Evolutionary conservation across 352 stramenopile species (phyloP).

Genomic region (Thalassiosira oceanica): DNA sequence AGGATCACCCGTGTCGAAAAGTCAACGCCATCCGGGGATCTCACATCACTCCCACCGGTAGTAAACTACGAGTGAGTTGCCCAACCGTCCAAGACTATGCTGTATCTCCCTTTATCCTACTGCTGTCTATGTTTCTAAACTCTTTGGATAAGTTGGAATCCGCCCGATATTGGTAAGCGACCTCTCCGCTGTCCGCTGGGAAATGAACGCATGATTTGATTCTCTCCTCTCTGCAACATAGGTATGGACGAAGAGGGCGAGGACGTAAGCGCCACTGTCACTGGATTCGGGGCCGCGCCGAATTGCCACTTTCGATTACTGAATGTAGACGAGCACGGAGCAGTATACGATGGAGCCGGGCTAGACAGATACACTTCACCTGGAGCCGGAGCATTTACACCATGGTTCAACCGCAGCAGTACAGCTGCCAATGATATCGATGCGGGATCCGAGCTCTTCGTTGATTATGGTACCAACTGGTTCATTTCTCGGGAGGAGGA

Average conservation of each 20-base stretch:
- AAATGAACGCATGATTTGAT: too few species aligned
- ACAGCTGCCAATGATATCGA: conserved; percentile 51
- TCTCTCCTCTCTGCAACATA: too few species aligned
- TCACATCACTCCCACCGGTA: too few species aligned
- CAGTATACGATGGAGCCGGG: conserved; percentile 30
- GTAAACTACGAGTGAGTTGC: too few species aligned
- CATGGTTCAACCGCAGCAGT: conserved; percentile 47
- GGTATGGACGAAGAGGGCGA: conserved; percentile 40
- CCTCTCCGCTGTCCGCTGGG: too few species aligned
- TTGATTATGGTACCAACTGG: conserved; percentile 57
- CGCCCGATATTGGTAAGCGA: conserved; percentile 39
- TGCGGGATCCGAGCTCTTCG: conserved; percentile 59
- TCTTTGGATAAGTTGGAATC: too few species aligned
- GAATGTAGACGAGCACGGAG: conserved; percentile 41
- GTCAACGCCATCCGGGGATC: too few species aligned
- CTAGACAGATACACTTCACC: conserved; percentile 43
- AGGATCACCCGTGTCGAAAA: conserved; percentile 25
- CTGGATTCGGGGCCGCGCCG: conserved; percentile 30
- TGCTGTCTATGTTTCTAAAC: too few species aligned
- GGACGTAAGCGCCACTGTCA: conserved; percentile 37
- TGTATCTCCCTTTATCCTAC: too few species aligned
- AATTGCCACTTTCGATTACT: conserved; percentile 57
- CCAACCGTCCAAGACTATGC: too few species aligned
- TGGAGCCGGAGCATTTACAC: conserved; percentile 38
- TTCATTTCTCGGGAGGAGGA: conserved; percentile 34